Evolutionary conservation across 179 eudicot genomes (phyloP).

Genomic region (Monotropa hypopitys): DNA sequence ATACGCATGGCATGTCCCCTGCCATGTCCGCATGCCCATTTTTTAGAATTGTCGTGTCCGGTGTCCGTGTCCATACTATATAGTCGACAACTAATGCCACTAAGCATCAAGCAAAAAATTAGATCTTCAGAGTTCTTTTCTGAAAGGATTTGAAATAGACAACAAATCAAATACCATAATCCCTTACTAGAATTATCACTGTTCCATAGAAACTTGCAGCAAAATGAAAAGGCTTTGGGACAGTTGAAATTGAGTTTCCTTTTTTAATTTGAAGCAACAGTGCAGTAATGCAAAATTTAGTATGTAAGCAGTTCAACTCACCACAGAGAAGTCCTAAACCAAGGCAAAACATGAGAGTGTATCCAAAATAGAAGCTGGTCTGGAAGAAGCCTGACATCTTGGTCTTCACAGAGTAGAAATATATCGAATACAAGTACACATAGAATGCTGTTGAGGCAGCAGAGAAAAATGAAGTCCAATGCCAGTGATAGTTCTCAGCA

Average conservation of each 20-base stretch:
- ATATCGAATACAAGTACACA: conserved; percentile 70
- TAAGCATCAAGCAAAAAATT: not conserved
- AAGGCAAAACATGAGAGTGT: conserved; percentile 82
- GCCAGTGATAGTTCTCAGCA: conserved; percentile 97
- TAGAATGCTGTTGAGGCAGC: conserved; percentile 87
- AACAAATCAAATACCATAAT: not conserved
- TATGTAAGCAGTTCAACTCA: conserved; percentile 15
- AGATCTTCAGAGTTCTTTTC: not conserved
- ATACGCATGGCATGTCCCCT: no score
- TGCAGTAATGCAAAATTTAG: not conserved
- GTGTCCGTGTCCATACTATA: no score
- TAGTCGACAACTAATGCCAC: not conserved
- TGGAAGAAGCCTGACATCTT: conserved; percentile 98
- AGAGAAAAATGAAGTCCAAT: conserved; percentile 91
- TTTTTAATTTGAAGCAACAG: not conserved
- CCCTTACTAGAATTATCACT: not conserved
- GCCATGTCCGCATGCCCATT: no score
- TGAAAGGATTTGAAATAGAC: not conserved
- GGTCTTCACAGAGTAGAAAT: conserved; percentile 81
- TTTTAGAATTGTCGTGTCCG: no score
- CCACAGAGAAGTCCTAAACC: conserved; percentile 89
- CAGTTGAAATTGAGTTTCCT: not conserved
- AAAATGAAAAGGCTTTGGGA: conserved; percentile 1
- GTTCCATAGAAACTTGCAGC: not conserved
- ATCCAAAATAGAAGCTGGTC: conserved; percentile 94